Conservation (phyloP, 129 eudicot genomes). For the Saussurea involucrata region DNA sequence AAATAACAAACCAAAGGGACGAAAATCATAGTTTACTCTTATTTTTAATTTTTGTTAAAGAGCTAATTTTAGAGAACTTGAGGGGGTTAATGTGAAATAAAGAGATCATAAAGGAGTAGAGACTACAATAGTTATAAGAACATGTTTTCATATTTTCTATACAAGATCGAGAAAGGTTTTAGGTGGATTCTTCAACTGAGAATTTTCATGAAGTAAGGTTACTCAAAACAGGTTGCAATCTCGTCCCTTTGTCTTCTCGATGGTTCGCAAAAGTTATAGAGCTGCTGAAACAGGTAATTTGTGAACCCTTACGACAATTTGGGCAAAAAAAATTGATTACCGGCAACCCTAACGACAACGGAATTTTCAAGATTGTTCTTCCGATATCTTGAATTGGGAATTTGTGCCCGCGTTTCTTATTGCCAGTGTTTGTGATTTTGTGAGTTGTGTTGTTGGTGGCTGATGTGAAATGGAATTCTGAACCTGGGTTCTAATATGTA, state of each 20-base stretch:
- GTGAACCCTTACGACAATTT: not conserved
- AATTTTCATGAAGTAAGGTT: constrained; percentile 2
- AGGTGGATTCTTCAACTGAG: not conserved
- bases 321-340: no score
- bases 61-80: no score
- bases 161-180: constrained; percentile 2
- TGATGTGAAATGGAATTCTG: not conserved
- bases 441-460: not conserved
- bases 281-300: constrained; percentile 21
- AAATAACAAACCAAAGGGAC: no score
- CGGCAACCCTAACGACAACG: not conserved
- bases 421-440: not conserved
- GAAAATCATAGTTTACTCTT: no score
- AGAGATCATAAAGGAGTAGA: constrained; percentile 6
- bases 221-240: constrained; percentile 5
- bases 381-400: constrained; percentile 1
- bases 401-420: not conserved
- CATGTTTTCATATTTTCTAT: not conserved
- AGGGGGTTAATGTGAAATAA: not conserved
- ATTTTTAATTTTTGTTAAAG: no score
- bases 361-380: not conserved
- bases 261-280: constrained; percentile 31
- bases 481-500: not conserved
- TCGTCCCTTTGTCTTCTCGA: not conserved
- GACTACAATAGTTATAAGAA: not conserved